Evolutionary conservation across 2,329 filamentous ascomycete genomes (phyloP), one percentile per base, ranked within the genome.

Genomic region (Venturia oleaginea): DNA sequence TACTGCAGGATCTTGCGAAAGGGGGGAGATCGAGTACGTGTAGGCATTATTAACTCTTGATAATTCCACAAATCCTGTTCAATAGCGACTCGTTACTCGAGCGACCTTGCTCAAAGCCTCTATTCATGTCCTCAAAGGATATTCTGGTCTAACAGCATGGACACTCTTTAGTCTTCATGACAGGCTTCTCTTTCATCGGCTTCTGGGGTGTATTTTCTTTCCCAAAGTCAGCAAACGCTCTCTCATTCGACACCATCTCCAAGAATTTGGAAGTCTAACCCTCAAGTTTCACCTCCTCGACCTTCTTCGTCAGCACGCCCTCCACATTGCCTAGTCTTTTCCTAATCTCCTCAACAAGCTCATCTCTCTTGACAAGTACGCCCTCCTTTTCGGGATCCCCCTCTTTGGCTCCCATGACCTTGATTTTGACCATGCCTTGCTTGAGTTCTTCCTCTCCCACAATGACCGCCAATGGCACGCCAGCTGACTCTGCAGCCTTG

Each of bases 321-420:
- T 64, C 62, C 6, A 43, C 37, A 37, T 30, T 51, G 19, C 34
- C 69, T 65, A 86, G 70, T 66, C 82, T 75, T 66, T 73, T 75
- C 74, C 82, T 84, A 51, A 92, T 80, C 75, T 91, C 88, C 15
- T 78, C 74, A 2, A 86, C 84, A 71, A 92, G 76, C 64, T 86
- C 80, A 38, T 76, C 76, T 68, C 89, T 80, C 63, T 86, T 79
- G 27, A 97, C 85, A 65, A 92, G 77, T 51, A 92, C 83, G 61
- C 92, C 93, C 66, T 96, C 90, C 80, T 97, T 96, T 75, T 96
- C 91, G 0, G 91, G 87, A 80, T 97, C 90, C 32, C 86, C 91
- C 48, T 94, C 88, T 3, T 84, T 83, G 64, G 95, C 80, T 57
- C 91, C 87, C 78, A 92, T 83, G 80, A 88, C 86, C 85, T 97